A percentile compares a stretch with the other conserved stretches of the same genome.
Conservation (phyloP, 2,329 filamentous ascomycete species). For the Exophiala phaeomuriformis region DNA sequence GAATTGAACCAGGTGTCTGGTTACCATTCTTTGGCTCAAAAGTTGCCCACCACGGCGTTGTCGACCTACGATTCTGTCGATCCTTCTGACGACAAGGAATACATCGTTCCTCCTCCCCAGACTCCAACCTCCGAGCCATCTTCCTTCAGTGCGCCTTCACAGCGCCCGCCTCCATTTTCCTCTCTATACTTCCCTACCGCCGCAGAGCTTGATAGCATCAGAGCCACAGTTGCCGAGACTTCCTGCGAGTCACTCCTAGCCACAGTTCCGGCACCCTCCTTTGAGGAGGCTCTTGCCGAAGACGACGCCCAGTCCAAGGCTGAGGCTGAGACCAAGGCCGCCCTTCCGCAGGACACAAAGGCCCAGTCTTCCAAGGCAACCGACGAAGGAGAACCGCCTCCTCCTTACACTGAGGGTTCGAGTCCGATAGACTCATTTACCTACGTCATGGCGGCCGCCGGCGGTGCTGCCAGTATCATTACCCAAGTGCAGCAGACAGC, state of each 20-base stretch:
- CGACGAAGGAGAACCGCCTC: constrained; percentile 84
- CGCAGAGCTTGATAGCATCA: constrained; percentile 33
- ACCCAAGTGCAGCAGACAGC: constrained; percentile 96
- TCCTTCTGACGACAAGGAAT: constrained; percentile 36
- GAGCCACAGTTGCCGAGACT: constrained; percentile 42
- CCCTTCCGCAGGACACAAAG: constrained; percentile 75
- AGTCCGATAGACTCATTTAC: constrained; percentile 88
- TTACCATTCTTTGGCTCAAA: constrained; percentile 12
- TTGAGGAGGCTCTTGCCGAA: constrained; percentile 43
- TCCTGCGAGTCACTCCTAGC: constrained; percentile 43
- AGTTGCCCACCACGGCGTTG: constrained; percentile 40
- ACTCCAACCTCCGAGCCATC: constrained; percentile 36
- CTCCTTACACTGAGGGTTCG: constrained; percentile 89
- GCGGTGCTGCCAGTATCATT: constrained; percentile 95
- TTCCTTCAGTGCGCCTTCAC: constrained; percentile 46
- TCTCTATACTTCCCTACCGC: constrained; percentile 52
- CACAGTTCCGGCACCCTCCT: constrained; percentile 47
- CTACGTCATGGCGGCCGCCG: constrained; percentile 96
- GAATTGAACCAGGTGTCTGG: constrained; percentile 16
- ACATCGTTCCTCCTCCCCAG: constrained; percentile 37
- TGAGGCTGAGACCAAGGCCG: constrained; percentile 72
- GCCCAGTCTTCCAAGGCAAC: constrained; percentile 63
- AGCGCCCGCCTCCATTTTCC: constrained; percentile 55
- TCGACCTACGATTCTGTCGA: constrained; percentile 32
- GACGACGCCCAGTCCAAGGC: constrained; percentile 43